Conservation (phyloP, 1,284 basidiomycete species). For the Ustilago sp. region DNA sequence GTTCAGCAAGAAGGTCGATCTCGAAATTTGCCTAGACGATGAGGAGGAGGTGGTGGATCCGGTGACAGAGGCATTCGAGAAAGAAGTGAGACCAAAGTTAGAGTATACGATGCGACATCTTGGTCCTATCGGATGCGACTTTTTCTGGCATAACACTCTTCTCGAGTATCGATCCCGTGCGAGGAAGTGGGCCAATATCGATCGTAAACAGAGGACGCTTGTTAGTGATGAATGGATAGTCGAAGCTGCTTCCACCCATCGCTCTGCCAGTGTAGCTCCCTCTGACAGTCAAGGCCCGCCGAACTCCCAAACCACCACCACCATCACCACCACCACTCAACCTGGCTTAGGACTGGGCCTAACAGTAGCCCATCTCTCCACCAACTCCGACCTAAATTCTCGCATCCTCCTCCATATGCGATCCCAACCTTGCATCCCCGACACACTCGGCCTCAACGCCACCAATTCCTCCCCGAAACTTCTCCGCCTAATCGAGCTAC, state of each 20-base stretch:
- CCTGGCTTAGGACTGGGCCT: constrained; percentile 5
- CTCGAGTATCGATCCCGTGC: constrained; percentile 34
- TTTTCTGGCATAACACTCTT: constrained; percentile 51
- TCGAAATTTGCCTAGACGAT: background rate
- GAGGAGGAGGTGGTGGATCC: constrained; percentile 17
- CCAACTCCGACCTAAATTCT: constrained; percentile 29
- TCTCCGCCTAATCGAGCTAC: constrained; percentile 43
- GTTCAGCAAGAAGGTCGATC: constrained; percentile 10
- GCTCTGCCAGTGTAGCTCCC: constrained; percentile 1
- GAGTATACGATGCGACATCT: constrained; percentile 39
- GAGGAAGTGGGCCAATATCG: constrained; percentile 22
- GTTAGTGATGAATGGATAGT: constrained; percentile 37
- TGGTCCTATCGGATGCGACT: constrained; percentile 51
- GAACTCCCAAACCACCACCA: background rate
- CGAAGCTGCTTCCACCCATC: constrained; percentile 21
- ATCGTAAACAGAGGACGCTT: constrained; percentile 18
- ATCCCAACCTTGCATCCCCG: constrained; percentile 21
- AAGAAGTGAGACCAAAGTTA: constrained; percentile 43
- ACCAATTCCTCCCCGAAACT: constrained; percentile 47
- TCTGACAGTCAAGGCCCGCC: background rate
- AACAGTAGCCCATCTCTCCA: constrained; percentile 23
- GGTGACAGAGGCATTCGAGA: constrained; percentile 25
- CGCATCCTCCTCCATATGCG: constrained; percentile 35
- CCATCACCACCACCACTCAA: constrained; percentile 1
- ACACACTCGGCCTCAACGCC: constrained; percentile 14